A percentile compares a stretch with the other conserved stretches of the same genome.
Evolutionary conservation across 352 stramenopile genomes (phyloP).

Genomic region (Pythium coloratum): DNA sequence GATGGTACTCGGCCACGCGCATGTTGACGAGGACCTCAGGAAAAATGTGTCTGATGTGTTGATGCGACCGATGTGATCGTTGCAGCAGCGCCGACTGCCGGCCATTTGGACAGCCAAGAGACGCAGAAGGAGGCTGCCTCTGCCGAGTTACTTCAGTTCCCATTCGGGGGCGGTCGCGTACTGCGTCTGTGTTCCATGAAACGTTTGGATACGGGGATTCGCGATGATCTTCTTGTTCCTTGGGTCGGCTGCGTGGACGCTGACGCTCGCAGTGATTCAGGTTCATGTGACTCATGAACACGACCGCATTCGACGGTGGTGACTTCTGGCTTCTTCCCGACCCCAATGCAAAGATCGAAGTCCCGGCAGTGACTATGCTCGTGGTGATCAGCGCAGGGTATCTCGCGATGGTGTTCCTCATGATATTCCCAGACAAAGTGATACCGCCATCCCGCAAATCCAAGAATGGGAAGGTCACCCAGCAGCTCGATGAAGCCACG

Average conservation of each 20-base stretch:
- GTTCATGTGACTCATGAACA: slow-evolving; percentile 44
- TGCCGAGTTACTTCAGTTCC: not conserved
- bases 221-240: slow-evolving; percentile 44
- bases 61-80: too few species aligned
- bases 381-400: slow-evolving; percentile 38
- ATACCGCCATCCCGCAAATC: not conserved
- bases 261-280: slow-evolving; percentile 41
- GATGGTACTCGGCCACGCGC: too few species aligned
- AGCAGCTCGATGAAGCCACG: not conserved
- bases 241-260: slow-evolving; percentile 31
- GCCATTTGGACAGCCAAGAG: not conserved
- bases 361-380: slow-evolving; percentile 29
- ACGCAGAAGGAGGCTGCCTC: not conserved
- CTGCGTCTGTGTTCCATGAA: slow-evolving; percentile 30
- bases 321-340: slow-evolving; percentile 49
- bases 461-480: not conserved
- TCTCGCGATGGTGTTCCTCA: slow-evolving; percentile 31
- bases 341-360: slow-evolving; percentile 22
- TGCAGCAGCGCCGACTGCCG: not conserved
- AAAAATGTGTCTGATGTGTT: too few species aligned
- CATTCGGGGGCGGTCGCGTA: not conserved
- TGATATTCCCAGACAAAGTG: slow-evolving; percentile 28
- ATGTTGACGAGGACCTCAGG: too few species aligned
- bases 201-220: slow-evolving; percentile 29
- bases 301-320: slow-evolving; percentile 39